phyloP scores from a whole-genome alignment of 192 early-diverging fungal species.

The Podila minutissima region DNA sequence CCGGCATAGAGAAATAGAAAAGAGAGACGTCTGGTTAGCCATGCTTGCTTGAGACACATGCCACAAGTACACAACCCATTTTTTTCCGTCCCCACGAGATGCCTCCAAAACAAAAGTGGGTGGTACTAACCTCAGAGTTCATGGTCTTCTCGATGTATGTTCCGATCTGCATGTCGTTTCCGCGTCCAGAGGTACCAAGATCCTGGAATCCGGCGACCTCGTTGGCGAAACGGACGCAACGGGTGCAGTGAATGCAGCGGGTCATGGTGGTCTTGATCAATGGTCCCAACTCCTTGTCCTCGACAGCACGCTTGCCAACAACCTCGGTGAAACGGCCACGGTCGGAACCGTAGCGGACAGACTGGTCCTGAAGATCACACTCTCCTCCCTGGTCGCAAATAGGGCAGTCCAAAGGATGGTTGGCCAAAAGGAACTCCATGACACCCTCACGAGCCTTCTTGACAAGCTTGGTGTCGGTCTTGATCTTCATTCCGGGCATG shows the following conservation, averaged over 20 bases:
- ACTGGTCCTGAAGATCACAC: slow-evolving; percentile 99
- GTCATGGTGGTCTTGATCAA: slow-evolving; percentile 97
- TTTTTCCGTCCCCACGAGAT: too few species aligned
- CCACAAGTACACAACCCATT: neutral
- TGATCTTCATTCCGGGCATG: slow-evolving; percentile 96
- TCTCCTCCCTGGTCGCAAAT: slow-evolving; percentile 99
- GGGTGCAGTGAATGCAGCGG: slow-evolving; percentile 99
- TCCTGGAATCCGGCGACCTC: slow-evolving; percentile 97
- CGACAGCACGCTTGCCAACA: slow-evolving; percentile 92
- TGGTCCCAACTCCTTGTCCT: slow-evolving; percentile 98
- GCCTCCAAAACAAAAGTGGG: too few species aligned
- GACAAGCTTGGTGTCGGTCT: slow-evolving; percentile 93
- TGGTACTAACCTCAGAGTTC: slow-evolving; percentile 70
- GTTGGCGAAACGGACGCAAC: slow-evolving; percentile 98
- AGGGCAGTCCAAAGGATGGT: slow-evolving; percentile 98
- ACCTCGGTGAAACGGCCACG: slow-evolving; percentile 89
- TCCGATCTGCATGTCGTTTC: slow-evolving; percentile 98
- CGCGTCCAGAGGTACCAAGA: slow-evolving; percentile 94
- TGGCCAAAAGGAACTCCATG: slow-evolving; percentile 94
- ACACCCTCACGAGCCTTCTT: slow-evolving; percentile 97
- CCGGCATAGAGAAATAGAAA: neutral
- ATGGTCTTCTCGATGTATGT: slow-evolving; percentile 94
- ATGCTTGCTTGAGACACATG: neutral
- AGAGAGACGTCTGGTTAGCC: neutral
- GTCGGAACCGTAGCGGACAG: slow-evolving; percentile 94